Evolutionary conservation across 495 filamentous ascomycete genomes (phyloP), one percentile per base, ranked within the genome.

Genomic region (Apodospora peruviana): DNA sequence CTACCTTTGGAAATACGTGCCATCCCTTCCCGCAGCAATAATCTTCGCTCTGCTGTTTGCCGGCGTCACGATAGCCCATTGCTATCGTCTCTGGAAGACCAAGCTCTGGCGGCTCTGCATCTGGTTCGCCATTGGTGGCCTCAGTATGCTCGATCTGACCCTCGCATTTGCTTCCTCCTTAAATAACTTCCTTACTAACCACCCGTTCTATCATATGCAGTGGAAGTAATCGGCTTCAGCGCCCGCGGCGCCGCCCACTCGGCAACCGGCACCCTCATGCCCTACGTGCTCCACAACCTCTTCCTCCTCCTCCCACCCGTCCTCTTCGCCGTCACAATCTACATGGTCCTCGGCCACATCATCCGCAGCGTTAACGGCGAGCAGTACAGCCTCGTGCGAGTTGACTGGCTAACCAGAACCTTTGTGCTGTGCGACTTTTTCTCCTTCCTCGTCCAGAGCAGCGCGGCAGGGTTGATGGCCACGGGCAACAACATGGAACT

Each of bases 101-200:
- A 52, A 70, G 21, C 66, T 71, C 16, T 77, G 73, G 75, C 82
- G n/a, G n/a, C n/a, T 80, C 62, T 72, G 79, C 64, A 69, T 81
- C 17, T 68, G 74, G 3, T 80, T 84, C 54, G 48, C 71, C 27
- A 61, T 83, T 17, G 78, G 81, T 21, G 76, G 72, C 16, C 50
- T 72, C 22, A 65, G 78, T 83, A 64, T 18, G 45, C 45, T 22
- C 2, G 2, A 2, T 29, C 36, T 41, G 21, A 2, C 2, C 18
- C 14, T 18, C 3, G 16, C 4, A 5, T 4, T 10, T 17, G 8
- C 16, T 7, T 20, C 12, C 42, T 7, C 11, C 27, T 7, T 7
- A 35, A 35, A 10, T 35, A 35, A 35, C 32, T 11, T n/a, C 11
- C 16, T 2, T 35, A 10, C 5, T n/a, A 10, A 2, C 32, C 32